Percentiles rank a stretch among this genome's conserved stretches.
phyloP scores from a whole-genome alignment of 106 monocot species.

The Dendrobium nobile region DNA sequence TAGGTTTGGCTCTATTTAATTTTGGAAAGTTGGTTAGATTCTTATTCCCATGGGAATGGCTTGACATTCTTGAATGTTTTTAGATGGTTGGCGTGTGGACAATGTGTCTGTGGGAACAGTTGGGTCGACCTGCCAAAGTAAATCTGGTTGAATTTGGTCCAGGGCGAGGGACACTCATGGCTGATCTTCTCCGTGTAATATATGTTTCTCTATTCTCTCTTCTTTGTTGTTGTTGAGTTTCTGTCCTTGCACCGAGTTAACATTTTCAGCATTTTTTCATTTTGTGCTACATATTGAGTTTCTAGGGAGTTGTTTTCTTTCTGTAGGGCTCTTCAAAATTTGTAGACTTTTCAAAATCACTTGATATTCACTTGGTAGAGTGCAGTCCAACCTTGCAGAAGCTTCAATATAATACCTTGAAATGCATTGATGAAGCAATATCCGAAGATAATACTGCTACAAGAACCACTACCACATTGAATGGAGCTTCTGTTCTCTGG shows the following conservation, averaged over 20 bases:
- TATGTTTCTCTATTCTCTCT: neutral
- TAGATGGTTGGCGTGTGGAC: slow-evolving; percentile 97
- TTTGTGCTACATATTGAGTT: neutral
- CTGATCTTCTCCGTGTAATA: slow-evolving; percentile 86
- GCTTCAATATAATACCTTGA: slow-evolving; percentile 59
- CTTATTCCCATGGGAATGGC: neutral
- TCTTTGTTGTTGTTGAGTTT: neutral
- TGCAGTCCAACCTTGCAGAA: slow-evolving; percentile 88
- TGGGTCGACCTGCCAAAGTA: slow-evolving; percentile 70
- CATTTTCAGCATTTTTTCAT: neutral
- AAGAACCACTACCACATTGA: slow-evolving; percentile 36
- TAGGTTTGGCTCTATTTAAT: neutral
- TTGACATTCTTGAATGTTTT: slow-evolving; percentile 1
- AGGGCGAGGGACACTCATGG: slow-evolving; percentile 91
- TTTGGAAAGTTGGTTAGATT: neutral
- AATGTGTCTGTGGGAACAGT: slow-evolving; percentile 94
- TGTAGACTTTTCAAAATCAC: slow-evolving; percentile 62
- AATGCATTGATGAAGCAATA: slow-evolving; percentile 45
- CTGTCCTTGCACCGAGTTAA: neutral
- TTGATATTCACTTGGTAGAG: slow-evolving; percentile 80
- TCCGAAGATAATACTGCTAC: slow-evolving; percentile 18
- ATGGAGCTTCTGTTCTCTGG: slow-evolving; percentile 56
- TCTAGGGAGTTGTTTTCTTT: slow-evolving; percentile 7
- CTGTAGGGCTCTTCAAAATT: slow-evolving; percentile 82
- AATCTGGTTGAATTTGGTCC: slow-evolving; percentile 95